phyloP scores from a whole-genome alignment of 306 rosid genomes.

The Gastrolobium villosum region DNA sequence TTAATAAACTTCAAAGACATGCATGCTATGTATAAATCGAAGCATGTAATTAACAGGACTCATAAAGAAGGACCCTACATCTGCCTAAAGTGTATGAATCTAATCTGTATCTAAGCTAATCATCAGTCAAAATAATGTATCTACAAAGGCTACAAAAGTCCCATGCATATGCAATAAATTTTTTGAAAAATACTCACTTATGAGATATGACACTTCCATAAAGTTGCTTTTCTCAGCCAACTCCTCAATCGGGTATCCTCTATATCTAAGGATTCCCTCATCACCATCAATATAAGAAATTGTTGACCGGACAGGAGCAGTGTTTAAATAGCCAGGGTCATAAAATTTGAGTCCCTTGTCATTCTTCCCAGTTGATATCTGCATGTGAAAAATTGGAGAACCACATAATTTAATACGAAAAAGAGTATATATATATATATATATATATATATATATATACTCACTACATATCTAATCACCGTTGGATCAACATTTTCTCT shows the following conservation, averaged over 20 bases:
- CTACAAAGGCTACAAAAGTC: background rate
- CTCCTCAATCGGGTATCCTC: slow-evolving; percentile 92
- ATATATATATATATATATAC: too few relatives aligned
- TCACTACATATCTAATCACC: too few relatives aligned
- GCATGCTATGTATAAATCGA: background rate
- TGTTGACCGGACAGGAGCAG: slow-evolving; percentile 87
- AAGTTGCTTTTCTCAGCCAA: slow-evolving; percentile 85
- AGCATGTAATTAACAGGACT: background rate
- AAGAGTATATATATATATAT: background rate
- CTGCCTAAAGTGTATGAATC: slow-evolving; percentile 8
- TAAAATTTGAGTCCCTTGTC: slow-evolving; percentile 93
- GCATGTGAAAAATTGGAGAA: slow-evolving; percentile 24
- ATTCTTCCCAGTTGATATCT: slow-evolving; percentile 75
- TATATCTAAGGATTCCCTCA: slow-evolving; percentile 88
- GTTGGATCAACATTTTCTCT: too few relatives aligned
- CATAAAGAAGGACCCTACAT: slow-evolving; percentile 48
- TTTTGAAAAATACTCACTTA: slow-evolving; percentile 62
- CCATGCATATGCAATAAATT: background rate
- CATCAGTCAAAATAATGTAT: background rate
- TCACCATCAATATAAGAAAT: slow-evolving; percentile 91
- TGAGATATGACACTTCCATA: slow-evolving; percentile 88
- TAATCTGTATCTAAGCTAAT: background rate
- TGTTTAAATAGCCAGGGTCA: slow-evolving; percentile 92
- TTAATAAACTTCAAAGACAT: slow-evolving; percentile 20
- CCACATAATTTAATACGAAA: background rate